phyloP scores from a whole-genome alignment of 2,329 filamentous ascomycete genomes.

The Neurospora crassa region DNA sequence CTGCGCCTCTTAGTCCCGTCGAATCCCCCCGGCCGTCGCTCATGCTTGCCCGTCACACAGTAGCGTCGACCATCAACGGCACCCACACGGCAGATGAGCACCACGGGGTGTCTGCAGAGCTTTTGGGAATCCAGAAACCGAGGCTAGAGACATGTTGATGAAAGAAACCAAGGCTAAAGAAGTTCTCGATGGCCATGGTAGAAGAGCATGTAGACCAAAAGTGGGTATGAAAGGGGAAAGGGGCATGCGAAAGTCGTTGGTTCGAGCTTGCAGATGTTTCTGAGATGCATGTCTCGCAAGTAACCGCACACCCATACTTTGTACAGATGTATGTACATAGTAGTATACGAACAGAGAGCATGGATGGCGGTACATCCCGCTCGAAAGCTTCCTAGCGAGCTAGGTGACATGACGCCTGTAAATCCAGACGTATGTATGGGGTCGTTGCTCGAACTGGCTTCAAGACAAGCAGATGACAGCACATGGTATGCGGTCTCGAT shows the following conservation, averaged over 20 bases:
- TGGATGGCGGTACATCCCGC: neutral
- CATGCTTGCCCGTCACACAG: constrained; percentile 24
- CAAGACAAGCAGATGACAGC: neutral
- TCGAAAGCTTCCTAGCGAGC: neutral
- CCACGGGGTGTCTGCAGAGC: neutral
- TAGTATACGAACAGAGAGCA: neutral
- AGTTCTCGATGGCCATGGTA: neutral
- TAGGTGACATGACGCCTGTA: neutral
- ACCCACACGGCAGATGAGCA: neutral
- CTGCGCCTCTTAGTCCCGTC: constrained; percentile 16
- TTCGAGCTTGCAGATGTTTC: neutral
- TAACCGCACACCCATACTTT: neutral
- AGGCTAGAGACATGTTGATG: neutral
- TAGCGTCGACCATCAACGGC: constrained; percentile 8
- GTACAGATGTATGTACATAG: no score
- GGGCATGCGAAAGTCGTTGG: neutral
- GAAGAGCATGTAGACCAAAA: neutral
- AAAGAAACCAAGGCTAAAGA: neutral
- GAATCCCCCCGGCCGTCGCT: constrained; percentile 4
- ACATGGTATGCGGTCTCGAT: neutral
- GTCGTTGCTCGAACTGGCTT: neutral
- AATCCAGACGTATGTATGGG: neutral
- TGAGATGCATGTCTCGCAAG: neutral
- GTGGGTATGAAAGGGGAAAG: neutral
- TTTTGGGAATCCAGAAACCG: neutral